A percentile compares a stretch with the other conserved stretches of the same genome.
Evolutionary conservation across 1,284 basidiomycete species (phyloP).

Genomic region (Heterobasidion irregulare): DNA sequence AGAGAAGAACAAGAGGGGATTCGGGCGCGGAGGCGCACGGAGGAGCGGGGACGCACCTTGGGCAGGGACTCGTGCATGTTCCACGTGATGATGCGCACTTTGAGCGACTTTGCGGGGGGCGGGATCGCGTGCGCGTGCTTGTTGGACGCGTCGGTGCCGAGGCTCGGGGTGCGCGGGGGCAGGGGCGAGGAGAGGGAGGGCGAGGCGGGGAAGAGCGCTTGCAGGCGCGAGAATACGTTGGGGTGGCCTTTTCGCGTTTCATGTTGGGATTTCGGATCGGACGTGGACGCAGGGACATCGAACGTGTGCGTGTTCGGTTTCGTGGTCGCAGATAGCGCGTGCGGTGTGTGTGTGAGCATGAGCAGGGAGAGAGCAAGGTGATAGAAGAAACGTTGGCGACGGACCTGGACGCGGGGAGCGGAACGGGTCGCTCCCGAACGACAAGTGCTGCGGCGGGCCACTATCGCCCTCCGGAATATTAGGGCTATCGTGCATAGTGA

Average conservation of each 20-base stretch:
- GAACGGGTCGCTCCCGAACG: neutral
- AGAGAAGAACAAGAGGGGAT: neutral
- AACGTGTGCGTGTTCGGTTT: neutral
- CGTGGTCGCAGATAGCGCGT: too few relatives aligned
- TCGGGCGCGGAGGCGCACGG: neutral
- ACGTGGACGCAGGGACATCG: neutral
- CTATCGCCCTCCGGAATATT: too few relatives aligned
- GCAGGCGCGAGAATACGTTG: constrained; percentile 33
- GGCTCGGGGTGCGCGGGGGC: neutral
- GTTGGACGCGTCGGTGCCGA: neutral
- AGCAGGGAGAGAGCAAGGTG: neutral
- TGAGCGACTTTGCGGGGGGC: constrained; percentile 31
- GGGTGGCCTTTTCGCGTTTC: neutral
- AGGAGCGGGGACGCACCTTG: constrained; percentile 36
- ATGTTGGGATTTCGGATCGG: neutral
- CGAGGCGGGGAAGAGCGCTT: constrained; percentile 31
- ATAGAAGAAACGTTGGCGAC: neutral
- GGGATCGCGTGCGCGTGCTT: constrained; percentile 1
- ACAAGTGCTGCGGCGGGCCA: neutral
- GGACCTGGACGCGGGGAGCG: neutral
- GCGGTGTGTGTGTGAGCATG: too few relatives aligned
- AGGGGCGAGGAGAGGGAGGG: constrained; percentile 8
- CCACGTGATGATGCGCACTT: constrained; percentile 49
- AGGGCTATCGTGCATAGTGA: too few relatives aligned
- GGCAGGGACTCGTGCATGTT: constrained; percentile 76